A percentile compares a stretch with the other conserved stretches of the same genome.
These are phyloP conservation scores for Populus tomentosa DNA, from an alignment of 441 rosid genomes.

Conservation along the genomic window DNA sequence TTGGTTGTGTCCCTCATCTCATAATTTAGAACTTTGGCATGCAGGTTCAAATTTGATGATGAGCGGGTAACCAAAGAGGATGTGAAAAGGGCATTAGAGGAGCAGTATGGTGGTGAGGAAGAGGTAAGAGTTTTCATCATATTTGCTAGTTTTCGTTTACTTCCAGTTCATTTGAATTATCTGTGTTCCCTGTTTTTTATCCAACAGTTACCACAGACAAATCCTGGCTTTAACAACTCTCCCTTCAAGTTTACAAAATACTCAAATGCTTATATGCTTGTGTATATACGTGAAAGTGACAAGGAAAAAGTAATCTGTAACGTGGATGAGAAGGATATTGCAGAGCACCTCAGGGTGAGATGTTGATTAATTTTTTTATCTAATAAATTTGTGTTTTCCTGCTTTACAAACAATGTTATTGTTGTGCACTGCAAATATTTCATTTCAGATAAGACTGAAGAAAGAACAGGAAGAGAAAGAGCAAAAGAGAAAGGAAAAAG, in stretches of 20 bases:
- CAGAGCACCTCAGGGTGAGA: slow-evolving; percentile 89
- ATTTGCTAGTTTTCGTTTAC: slow-evolving; percentile 1
- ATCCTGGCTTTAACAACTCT: slow-evolving; percentile 86
- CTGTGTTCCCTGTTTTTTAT: slow-evolving; percentile 19
- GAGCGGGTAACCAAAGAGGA: slow-evolving; percentile 97
- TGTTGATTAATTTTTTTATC: not conserved
- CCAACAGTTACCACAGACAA: slow-evolving; percentile 71
- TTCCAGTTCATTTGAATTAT: slow-evolving; percentile 2
- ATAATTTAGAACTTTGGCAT: not conserved
- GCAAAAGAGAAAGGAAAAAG: slow-evolving; percentile 78
- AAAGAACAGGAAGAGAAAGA: slow-evolving; percentile 93
- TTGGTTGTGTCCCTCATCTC: not conserved
- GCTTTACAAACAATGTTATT: not conserved
- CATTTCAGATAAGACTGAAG: slow-evolving; percentile 68
- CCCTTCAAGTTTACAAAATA: slow-evolving; percentile 91
- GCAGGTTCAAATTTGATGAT: slow-evolving; percentile 93
- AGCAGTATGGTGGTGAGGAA: slow-evolving; percentile 98
- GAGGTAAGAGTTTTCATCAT: slow-evolving; percentile 49
- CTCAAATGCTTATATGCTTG: slow-evolving; percentile 97
- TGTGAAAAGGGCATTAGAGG: slow-evolving; percentile 83
- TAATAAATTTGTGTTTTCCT: not conserved
- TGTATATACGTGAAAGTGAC: slow-evolving; percentile 90
- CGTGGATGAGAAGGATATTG: slow-evolving; percentile 96
- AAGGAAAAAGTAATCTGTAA: slow-evolving; percentile 88
- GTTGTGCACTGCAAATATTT: not conserved